Evolutionary conservation across 768 basidiomycete species (phyloP).

Genomic region (Auriscalpium microsporum): DNA sequence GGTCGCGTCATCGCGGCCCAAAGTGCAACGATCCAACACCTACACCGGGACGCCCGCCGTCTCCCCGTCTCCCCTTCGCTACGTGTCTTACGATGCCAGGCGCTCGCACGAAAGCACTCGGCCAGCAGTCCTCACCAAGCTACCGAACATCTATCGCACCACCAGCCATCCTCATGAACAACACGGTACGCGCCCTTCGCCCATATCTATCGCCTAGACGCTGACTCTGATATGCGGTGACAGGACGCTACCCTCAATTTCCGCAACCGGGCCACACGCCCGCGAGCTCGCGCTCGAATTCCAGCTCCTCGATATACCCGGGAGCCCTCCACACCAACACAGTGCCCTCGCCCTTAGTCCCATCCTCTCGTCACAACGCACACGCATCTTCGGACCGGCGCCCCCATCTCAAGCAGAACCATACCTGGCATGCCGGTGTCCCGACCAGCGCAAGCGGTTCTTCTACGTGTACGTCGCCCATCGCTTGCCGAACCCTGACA

Average conservation of each 20-base stretch:
- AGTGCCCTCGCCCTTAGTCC: constrained; percentile 10
- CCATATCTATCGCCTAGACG: constrained; percentile 11
- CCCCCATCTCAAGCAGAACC: constrained; percentile 39
- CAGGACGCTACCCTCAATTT: constrained; percentile 8
- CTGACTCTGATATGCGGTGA: constrained; percentile 13
- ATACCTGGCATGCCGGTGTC: constrained; percentile 37
- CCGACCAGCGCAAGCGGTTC: constrained; percentile 30
- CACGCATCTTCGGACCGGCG: constrained; percentile 26
- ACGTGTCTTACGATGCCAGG: constrained; percentile 15
- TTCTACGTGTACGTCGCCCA: constrained; percentile 30
- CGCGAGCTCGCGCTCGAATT: constrained; percentile 43
- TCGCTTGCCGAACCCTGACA: neutral
- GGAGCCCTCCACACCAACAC: constrained; percentile 23
- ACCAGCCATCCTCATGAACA: constrained; percentile 3
- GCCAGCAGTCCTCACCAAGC: constrained; percentile 1
- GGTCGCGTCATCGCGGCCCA: constrained; percentile 4
- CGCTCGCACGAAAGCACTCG: constrained; percentile 9
- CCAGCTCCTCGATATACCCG: constrained; percentile 39
- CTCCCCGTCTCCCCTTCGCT: constrained; percentile 14
- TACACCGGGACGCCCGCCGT: constrained; percentile 10
- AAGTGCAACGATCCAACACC: constrained; percentile 5
- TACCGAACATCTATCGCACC: constrained; percentile 1
- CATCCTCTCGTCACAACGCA: constrained; percentile 3
- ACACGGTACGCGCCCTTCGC: constrained; percentile 12
- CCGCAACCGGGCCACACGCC: constrained; percentile 23